Evolutionary conservation across 2,329 filamentous ascomycete genomes (phyloP).

Genomic region (Botrytis fabae): DNA sequence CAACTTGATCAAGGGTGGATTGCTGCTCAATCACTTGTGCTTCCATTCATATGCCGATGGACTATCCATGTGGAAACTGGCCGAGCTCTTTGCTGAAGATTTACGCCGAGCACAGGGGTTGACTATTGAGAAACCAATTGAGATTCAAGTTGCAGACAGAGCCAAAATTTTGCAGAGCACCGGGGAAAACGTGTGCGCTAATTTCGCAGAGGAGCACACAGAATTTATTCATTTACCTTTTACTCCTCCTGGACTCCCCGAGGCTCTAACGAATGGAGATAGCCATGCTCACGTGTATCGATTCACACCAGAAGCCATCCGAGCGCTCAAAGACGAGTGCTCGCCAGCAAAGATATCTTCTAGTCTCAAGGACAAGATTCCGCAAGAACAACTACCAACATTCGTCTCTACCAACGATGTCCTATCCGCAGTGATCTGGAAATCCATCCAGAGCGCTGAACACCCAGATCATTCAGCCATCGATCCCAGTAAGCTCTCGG

Average conservation of each 20-base stretch:
- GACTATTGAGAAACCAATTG: slow-evolving; percentile 11
- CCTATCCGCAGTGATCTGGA: slow-evolving; percentile 16
- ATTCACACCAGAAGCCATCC: slow-evolving; percentile 11
- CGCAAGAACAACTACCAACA: slow-evolving; percentile 11
- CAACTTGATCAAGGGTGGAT: slow-evolving; percentile 16
- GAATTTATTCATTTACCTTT: slow-evolving; percentile 14
- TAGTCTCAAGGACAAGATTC: slow-evolving; percentile 7
- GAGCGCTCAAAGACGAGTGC: slow-evolving; percentile 12
- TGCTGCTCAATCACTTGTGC: slow-evolving; percentile 10
- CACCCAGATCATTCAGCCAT: slow-evolving; percentile 7
- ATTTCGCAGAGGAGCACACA: not conserved
- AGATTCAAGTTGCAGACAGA: slow-evolving; percentile 9
- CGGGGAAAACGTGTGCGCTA: slow-evolving; percentile 3
- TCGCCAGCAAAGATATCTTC: slow-evolving; percentile 18
- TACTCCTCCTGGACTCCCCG: slow-evolving; percentile 7
- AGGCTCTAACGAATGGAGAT: slow-evolving; percentile 2
- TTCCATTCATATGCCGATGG: slow-evolving; percentile 15
- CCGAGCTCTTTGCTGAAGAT: slow-evolving; percentile 15
- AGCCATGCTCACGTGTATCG: slow-evolving; percentile 17
- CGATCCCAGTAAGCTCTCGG: slow-evolving; percentile 5
- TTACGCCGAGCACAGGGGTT: slow-evolving; percentile 17
- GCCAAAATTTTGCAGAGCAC: slow-evolving; percentile 5
- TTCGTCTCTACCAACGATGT: slow-evolving; percentile 16
- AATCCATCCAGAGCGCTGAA: slow-evolving; percentile 3
- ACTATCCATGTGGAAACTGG: slow-evolving; percentile 4